These are phyloP conservation scores for Alternaria ethzedia DNA, from an alignment of 2,329 filamentous ascomycete species.

Conservation along the genomic window DNA sequence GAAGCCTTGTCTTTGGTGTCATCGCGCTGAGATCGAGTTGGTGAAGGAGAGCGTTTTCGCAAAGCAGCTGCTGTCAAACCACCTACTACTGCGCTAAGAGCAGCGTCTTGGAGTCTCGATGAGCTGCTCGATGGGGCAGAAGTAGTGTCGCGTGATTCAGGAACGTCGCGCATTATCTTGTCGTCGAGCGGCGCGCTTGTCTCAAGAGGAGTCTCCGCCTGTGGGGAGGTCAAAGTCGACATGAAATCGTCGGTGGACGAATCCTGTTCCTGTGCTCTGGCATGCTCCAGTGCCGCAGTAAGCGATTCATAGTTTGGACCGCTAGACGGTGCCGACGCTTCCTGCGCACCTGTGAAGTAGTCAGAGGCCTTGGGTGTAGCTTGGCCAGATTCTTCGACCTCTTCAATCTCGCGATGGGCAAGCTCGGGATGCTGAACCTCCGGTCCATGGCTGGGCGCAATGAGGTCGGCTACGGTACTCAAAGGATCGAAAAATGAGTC, in stretches of 20 bases:
- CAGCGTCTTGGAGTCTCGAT: conserved; percentile 35
- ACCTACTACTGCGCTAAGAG: conserved; percentile 35
- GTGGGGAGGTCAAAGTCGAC: conserved; percentile 13
- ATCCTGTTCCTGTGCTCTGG: conserved; percentile 19
- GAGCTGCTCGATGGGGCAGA: conserved; percentile 29
- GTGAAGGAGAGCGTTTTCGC: conserved; percentile 23
- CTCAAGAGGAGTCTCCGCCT: conserved; percentile 25
- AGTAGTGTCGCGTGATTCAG: conserved; percentile 15
- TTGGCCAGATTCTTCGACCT: conserved; percentile 67
- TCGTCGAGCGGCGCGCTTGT: conserved; percentile 35
- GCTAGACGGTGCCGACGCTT: conserved; percentile 3
- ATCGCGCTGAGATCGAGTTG: conserved; percentile 12
- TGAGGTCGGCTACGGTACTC: conserved; percentile 23
- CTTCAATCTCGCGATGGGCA: conserved; percentile 40
- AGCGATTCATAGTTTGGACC: conserved; percentile 30
- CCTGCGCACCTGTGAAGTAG: conserved; percentile 44
- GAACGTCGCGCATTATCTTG: conserved; percentile 25
- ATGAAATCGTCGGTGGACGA: conserved; percentile 15
- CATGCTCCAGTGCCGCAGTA: conserved; percentile 30
- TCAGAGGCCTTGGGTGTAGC: conserved; percentile 70
- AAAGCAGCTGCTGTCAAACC: conserved; percentile 29
- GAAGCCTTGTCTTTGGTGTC: conserved; percentile 24
- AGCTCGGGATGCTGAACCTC: conserved; percentile 33
- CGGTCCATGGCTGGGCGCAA: conserved; percentile 19
- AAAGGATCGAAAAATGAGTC: conserved; percentile 31